These are phyloP conservation scores for Periconia digitata DNA, from an alignment of 2,329 filamentous ascomycete genomes.

Conservation along the genomic window DNA sequence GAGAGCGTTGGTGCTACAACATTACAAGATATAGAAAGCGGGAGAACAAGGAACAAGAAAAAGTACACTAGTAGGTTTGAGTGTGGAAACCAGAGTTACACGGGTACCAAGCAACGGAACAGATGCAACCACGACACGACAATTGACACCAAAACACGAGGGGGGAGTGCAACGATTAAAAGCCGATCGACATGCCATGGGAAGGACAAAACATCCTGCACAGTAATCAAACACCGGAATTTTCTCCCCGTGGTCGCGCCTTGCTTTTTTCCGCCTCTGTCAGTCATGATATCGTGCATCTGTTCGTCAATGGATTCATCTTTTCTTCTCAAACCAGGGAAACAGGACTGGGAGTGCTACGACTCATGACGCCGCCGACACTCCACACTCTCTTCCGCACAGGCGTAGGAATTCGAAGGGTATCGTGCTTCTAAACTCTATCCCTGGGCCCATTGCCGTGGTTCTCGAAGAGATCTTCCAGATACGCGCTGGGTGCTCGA, in stretches of 20 bases:
- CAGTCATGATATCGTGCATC: too few species aligned
- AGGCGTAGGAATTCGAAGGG: constrained; percentile 5
- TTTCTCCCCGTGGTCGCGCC: neutral
- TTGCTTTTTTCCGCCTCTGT: neutral
- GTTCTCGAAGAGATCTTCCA: constrained; percentile 86
- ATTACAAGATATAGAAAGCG: neutral
- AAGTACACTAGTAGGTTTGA: neutral
- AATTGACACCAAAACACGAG: neutral
- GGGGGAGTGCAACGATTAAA: too few species aligned
- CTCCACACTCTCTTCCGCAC: constrained; percentile 7
- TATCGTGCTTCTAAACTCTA: constrained; percentile 32
- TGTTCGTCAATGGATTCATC: neutral
- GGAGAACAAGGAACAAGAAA: neutral
- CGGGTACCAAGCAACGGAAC: neutral
- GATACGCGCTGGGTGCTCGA: constrained; percentile 81
- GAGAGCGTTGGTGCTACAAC: neutral
- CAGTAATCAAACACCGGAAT: neutral
- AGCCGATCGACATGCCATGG: too few species aligned
- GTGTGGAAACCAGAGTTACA: neutral
- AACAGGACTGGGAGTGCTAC: constrained; percentile 1
- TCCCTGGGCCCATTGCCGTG: constrained; percentile 51
- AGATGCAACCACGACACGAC: neutral
- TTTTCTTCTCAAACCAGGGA: neutral
- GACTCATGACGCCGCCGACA: neutral
- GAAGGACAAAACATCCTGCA: too few species aligned